These are phyloP conservation scores for Vanilla planifolia DNA, from an alignment of 106 monocot species.

Conservation along the genomic window DNA sequence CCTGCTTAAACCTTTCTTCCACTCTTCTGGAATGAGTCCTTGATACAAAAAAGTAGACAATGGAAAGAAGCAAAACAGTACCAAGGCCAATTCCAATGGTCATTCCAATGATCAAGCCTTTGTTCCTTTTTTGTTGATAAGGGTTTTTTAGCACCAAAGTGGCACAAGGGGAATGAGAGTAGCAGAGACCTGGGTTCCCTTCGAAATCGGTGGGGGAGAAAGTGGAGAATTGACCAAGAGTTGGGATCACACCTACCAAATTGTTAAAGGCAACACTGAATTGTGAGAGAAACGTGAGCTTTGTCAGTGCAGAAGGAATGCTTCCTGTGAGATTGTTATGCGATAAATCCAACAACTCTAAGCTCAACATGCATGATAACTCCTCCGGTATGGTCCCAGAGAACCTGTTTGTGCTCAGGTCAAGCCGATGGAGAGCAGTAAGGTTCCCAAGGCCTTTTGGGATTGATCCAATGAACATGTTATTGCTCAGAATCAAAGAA, in stretches of 20 bases:
- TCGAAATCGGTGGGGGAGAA: conserved; percentile 41
- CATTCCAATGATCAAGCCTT: conserved; percentile 25
- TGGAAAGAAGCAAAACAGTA: conserved; percentile 20
- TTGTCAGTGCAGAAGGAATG: conserved; percentile 54
- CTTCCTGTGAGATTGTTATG: conserved; percentile 53
- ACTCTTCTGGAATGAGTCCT: conserved; percentile 22
- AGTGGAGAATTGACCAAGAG: conserved; percentile 62
- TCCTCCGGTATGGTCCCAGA: conserved; percentile 48
- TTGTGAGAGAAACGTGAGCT: conserved; percentile 50
- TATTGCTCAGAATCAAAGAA: conserved; percentile 44
- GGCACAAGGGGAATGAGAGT: conserved; percentile 19
- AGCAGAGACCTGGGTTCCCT: conserved; percentile 67
- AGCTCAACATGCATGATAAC: conserved; percentile 50
- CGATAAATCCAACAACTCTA: conserved; percentile 60
- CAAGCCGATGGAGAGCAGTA: conserved; percentile 38
- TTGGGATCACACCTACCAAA: conserved; percentile 46
- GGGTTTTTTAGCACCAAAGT: not conserved
- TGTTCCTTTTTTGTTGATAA: conserved; percentile 20
- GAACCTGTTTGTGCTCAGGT: conserved; percentile 45
- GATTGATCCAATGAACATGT: conserved; percentile 52
- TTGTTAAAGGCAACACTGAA: conserved; percentile 69
- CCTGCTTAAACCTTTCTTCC: conserved; percentile 29
- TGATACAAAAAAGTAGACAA: conserved; percentile 31
- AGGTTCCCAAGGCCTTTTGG: conserved; percentile 44
- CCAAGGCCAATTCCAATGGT: conserved; percentile 34